Base-by-base conservation (phyloP, 108 stramenopile genomes). In the Epipyxis sp. region DNA sequence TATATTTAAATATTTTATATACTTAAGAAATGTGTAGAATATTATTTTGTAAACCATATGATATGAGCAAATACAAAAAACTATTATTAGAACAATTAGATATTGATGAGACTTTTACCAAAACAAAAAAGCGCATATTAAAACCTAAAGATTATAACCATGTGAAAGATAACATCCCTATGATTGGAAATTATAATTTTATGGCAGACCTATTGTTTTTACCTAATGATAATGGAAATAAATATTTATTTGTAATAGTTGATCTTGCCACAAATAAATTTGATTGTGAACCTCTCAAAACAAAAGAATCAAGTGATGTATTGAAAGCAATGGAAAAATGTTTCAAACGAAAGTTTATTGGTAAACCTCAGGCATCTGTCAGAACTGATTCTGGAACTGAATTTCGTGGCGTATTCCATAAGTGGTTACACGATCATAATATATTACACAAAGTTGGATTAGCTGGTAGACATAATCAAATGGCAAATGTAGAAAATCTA, bases 221-320 rank as follows among this genome's bases (percentile, higher is more conserved):
- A 57, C 71, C 71, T 43, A 37, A 6, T 6, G 32, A 13, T 34
- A 74, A 74, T 6, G 32, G 32, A 42, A 43, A 30, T 32, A 74
- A 57, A 42, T 74, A 74, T 57, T 39, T 74, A 25, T 37, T 74
- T 54, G 32, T 37, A 10, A 42, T 74, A 27, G 71, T 74, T 13
- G 71, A 74, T 74, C 43, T 74, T 6, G 71, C 71, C 6, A 74
- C 32, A 6, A 32, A 74, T 74, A 42, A 74, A 74, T 74, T 74
- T 74, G 71, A 74, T 74, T 43, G 40, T 46, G 71, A 74, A 74
- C 71, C 71, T 6, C 3, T 74, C 6, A 74, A 74, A 74, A 74
- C 6, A 6, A 57, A 74, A 39, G 32, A 74, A 54, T 29, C 46
- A 6, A 42, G 6, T 20, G 25, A 6, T 6, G 25, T 74, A 37